Evolutionary conservation across 495 filamentous ascomycete genomes (phyloP), one percentile per base, ranked within the genome.

Genomic region (Apiosordaria backusii): DNA sequence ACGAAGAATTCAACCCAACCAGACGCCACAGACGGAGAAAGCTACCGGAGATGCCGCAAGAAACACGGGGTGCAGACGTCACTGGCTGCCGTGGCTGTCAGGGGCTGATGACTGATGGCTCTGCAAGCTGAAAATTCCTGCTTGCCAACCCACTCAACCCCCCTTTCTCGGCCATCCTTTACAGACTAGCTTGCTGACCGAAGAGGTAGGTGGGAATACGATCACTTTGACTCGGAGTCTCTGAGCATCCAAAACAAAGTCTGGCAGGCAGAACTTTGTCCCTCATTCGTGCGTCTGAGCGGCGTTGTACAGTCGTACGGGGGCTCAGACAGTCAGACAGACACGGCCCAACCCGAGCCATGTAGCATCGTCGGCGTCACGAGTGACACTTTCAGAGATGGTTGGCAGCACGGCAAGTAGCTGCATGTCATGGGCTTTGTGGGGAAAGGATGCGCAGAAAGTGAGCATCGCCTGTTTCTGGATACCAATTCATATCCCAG

Each of bases 311-410:
- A 45, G 52, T 23, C 52, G 52, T 55, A 55, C 52, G 61, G 60
- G 68, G 67, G 66, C 35, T 45, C 35, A 45, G 35, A 45, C 35
- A 45, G 35, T 45, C 35, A 45, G 35, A 45, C 63, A 59, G 72
- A 76, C 71, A 76, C 72, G 74, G 74, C 71, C 45, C 72, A 72
- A 62, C 50, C 72, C 72, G 72, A 65, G 45, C 60, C 60, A 69
- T 61, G 67, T 76, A 50, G 74, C 66, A 71, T 73, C 71, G 67
- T 52, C 19, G 53, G 50, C 70, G 66, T 73, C 70, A 74, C 70
- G 65, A 70, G 69, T 63, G 24, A 15, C 27, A 27, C 59, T 64
- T 68, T 72, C 50, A 65, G 59, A 40, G 62, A 25, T 27, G 52
- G 57, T 57, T 63, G 50, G 22, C 19, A 61, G 64, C 60, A 65